A percentile compares a stretch with the other conserved stretches of the same genome.
These are phyloP conservation scores for Dendrobium huoshanense DNA, from an alignment of 106 monocot genomes.

Conservation along the genomic window DNA sequence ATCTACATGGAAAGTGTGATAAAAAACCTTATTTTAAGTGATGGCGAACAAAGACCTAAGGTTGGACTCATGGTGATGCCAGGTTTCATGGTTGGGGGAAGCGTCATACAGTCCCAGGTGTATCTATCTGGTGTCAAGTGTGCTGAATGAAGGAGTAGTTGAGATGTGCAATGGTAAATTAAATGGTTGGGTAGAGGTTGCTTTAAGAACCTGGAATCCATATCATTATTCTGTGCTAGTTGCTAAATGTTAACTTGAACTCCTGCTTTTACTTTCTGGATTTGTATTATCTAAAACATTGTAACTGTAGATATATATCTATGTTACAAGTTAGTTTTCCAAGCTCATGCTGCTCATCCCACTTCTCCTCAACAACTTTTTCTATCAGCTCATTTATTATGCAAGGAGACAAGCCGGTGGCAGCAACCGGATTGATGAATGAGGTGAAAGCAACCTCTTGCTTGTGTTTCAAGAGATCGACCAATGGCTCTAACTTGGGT, in stretches of 20 bases:
- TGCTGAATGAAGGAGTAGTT: conserved; percentile 10
- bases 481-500: no score
- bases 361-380: no score
- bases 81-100: conserved; percentile 51
- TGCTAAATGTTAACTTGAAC: neutral
- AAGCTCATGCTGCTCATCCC: no score
- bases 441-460: no score
- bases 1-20: conserved; percentile 69
- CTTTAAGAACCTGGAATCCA: neutral
- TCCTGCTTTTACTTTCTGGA: neutral
- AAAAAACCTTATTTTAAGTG: neutral
- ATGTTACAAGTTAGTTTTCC: neutral
- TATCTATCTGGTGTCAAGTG: conserved; percentile 33
- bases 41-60: conserved; percentile 13
- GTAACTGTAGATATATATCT: neutral
- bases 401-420: no score
- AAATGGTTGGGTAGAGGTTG: neutral
- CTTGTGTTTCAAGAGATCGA: no score
- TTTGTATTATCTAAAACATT: neutral
- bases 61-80: conserved; percentile 82
- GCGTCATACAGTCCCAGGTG: conserved; percentile 41
- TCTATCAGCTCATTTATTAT: no score
- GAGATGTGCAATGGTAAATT: neutral
- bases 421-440: no score
- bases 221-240: neutral